Percentiles rank a stretch among this genome's conserved stretches.
Conservation (phyloP, 768 basidiomycete species). For the Sarcodon aspratus region DNA sequence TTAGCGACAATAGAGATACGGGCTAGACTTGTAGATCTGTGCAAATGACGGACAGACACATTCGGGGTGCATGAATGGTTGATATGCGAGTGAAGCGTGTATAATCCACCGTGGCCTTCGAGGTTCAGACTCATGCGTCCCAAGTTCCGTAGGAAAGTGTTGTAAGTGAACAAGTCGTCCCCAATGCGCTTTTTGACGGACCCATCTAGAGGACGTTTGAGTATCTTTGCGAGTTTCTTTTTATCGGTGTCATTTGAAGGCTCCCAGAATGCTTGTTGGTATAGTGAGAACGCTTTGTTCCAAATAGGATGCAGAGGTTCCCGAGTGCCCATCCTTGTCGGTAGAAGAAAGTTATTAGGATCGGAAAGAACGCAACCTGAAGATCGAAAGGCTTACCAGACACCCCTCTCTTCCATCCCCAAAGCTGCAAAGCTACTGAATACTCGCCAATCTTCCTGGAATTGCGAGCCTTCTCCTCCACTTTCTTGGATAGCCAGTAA, state of each 20-base stretch:
- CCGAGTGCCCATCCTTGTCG: slow-evolving; percentile 18
- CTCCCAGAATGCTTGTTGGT: slow-evolving; percentile 49
- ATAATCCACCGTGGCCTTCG: slow-evolving; percentile 81
- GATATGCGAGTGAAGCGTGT: slow-evolving; percentile 75
- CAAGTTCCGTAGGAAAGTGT: slow-evolving; percentile 59
- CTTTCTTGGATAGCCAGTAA: slow-evolving; percentile 35
- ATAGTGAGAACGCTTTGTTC: slow-evolving; percentile 52
- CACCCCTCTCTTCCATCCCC: slow-evolving; percentile 53
- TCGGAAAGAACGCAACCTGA: background rate
- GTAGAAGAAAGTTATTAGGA: background rate
- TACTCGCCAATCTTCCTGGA: slow-evolving; percentile 40
- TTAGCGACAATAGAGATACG: slow-evolving; percentile 70
- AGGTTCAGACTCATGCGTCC: slow-evolving; percentile 78
- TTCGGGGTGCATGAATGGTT: slow-evolving; percentile 84
- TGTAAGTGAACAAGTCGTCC: slow-evolving; percentile 60
- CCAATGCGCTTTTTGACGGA: slow-evolving; percentile 31
- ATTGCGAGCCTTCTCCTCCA: slow-evolving; percentile 24
- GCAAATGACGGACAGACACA: slow-evolving; percentile 65
- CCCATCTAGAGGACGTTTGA: slow-evolving; percentile 29
- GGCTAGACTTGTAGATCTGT: slow-evolving; percentile 54
- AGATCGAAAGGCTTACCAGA: background rate
- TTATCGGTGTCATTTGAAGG: slow-evolving; percentile 38
- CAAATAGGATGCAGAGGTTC: slow-evolving; percentile 59
- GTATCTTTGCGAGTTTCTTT: slow-evolving; percentile 44
- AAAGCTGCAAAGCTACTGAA: slow-evolving; percentile 58